Evolutionary conservation across 1,284 basidiomycete genomes (phyloP).

Genomic region (Tremellales sp.): DNA sequence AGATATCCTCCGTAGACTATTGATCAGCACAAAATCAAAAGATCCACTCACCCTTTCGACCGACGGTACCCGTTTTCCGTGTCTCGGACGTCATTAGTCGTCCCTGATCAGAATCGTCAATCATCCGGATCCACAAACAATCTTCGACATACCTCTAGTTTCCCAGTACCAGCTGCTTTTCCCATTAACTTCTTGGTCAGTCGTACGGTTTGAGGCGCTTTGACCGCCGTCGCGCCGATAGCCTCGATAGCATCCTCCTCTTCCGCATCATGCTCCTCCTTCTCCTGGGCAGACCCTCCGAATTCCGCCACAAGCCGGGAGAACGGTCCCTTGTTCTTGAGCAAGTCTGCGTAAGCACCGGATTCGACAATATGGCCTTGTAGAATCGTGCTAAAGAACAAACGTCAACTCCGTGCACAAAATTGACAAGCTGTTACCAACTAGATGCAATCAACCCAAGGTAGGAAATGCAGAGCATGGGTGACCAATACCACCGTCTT

Average conservation of each 20-base stretch:
- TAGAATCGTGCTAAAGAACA: slow-evolving; percentile 52
- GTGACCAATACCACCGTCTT: slow-evolving; percentile 64
- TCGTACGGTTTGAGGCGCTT: neutral
- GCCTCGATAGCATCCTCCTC: slow-evolving; percentile 41
- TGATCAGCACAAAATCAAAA: slow-evolving; percentile 4
- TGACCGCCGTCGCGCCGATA: slow-evolving; percentile 9
- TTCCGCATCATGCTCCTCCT: slow-evolving; percentile 51
- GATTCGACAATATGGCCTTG: slow-evolving; percentile 61
- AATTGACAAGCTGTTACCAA: too few species aligned
- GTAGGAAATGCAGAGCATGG: slow-evolving; percentile 68
- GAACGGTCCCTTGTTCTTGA: slow-evolving; percentile 57
- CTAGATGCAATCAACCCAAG: slow-evolving; percentile 62
- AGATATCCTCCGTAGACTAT: slow-evolving; percentile 68
- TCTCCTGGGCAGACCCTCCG: slow-evolving; percentile 53
- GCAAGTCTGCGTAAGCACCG: slow-evolving; percentile 61
- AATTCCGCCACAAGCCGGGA: slow-evolving; percentile 62
- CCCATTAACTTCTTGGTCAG: slow-evolving; percentile 40
- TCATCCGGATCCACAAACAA: too few species aligned
- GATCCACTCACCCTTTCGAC: slow-evolving; percentile 52
- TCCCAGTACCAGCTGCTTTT: slow-evolving; percentile 58
- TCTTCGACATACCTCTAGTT: slow-evolving; percentile 49
- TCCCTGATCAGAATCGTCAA: slow-evolving; percentile 20
- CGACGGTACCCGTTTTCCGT: slow-evolving; percentile 63
- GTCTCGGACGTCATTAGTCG: slow-evolving; percentile 44
- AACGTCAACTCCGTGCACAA: neutral